A percentile compares a stretch with the other conserved stretches of the same genome.
phyloP scores from a whole-genome alignment of 805 yeast genomes.

The Lipomyces spencermartinsiae region DNA sequence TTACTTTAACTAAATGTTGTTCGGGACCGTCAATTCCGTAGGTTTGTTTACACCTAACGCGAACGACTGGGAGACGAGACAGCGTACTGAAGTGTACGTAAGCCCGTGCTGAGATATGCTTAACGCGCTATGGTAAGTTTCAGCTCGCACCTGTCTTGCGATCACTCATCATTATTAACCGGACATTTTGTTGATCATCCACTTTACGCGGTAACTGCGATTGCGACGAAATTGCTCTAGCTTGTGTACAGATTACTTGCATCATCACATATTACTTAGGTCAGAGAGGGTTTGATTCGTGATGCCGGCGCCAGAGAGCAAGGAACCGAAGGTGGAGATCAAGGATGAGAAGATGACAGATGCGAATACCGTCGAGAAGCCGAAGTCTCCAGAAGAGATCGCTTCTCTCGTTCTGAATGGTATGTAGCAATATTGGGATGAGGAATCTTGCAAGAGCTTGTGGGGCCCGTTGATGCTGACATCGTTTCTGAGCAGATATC shows the following conservation, averaged over 20 bases:
- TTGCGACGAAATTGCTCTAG: not conserved
- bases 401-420: constrained; percentile 32
- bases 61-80: not conserved
- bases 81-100: not conserved
- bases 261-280: not conserved
- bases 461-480: not conserved
- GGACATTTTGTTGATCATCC: not conserved
- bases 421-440: constrained; percentile 10
- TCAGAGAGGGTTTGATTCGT: not conserved
- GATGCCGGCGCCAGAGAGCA: constrained; percentile 11
- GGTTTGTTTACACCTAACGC: constrained; percentile 4
- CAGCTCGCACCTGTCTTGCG: not conserved
- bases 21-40: not conserved
- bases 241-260: not conserved
- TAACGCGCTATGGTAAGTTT: not conserved
- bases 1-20: not conserved
- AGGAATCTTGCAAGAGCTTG: not conserved
- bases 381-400: constrained; percentile 26
- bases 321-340: constrained; percentile 1
- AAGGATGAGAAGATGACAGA: constrained; percentile 35
- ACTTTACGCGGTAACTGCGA: not conserved
- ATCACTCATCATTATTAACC: not conserved
- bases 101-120: not conserved
- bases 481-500: constrained; percentile 41
- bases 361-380: constrained; percentile 15